phyloP scores from a whole-genome alignment of 805 yeast species.

The Zygotorulaspora danielsina region DNA sequence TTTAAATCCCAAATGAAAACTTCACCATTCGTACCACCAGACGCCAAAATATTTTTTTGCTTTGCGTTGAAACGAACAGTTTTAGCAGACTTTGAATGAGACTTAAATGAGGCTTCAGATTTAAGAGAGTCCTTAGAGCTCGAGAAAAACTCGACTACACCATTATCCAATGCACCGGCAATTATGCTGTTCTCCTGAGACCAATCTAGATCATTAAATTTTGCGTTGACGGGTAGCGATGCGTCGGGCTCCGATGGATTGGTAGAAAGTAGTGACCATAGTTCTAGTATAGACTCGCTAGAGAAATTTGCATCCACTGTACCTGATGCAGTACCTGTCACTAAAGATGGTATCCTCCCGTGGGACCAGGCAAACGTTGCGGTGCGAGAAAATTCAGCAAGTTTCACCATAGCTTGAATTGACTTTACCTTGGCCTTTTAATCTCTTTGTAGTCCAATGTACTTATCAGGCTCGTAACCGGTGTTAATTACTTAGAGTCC shows the following conservation, averaged over 20 bases:
- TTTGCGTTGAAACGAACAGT: slow-evolving; percentile 73
- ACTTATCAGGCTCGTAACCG: neutral
- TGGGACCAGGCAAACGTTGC: slow-evolving; percentile 97
- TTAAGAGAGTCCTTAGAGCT: slow-evolving; percentile 43
- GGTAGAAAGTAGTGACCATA: slow-evolving; percentile 63
- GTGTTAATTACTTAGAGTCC: neutral
- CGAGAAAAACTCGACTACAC: slow-evolving; percentile 75
- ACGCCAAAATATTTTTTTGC: slow-evolving; percentile 66
- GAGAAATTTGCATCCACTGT: slow-evolving; percentile 87
- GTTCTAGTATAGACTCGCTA: slow-evolving; percentile 68
- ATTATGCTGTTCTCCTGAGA: slow-evolving; percentile 58
- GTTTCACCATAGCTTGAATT: slow-evolving; percentile 58
- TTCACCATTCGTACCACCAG: slow-evolving; percentile 89
- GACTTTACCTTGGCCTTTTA: slow-evolving; percentile 3
- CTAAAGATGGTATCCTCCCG: slow-evolving; percentile 66
- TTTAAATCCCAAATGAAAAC: slow-evolving; percentile 85
- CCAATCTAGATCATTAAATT: slow-evolving; percentile 84
- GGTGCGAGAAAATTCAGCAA: slow-evolving; percentile 76
- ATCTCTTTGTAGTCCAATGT: neutral
- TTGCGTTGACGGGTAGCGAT: slow-evolving; percentile 47
- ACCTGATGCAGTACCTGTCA: slow-evolving; percentile 94
- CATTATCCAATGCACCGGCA: slow-evolving; percentile 89
- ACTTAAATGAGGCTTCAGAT: slow-evolving; percentile 48
- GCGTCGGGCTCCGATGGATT: slow-evolving; percentile 39
- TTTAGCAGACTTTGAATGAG: slow-evolving; percentile 68